phyloP scores from a whole-genome alignment of 257 asterid genomes.

The Cinchona pubescens region DNA sequence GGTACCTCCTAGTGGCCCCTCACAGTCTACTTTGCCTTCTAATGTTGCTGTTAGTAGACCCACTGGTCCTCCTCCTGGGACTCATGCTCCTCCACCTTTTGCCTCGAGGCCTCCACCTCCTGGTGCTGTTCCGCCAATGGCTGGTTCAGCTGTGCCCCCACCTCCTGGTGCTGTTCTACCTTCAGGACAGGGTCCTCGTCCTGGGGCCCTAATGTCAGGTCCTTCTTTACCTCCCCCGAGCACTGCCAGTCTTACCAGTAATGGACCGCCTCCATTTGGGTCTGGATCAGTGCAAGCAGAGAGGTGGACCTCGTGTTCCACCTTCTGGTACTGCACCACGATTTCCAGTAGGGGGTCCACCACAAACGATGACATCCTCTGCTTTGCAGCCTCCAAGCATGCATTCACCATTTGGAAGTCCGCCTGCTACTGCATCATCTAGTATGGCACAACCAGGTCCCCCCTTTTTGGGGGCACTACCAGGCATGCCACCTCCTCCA shows the following conservation, averaged over 20 bases:
- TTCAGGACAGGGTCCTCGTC: conserved; percentile 54
- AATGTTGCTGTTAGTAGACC: conserved; percentile 51
- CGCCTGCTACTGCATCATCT: conserved; percentile 55
- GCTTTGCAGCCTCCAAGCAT: conserved; percentile 54
- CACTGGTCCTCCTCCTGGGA: conserved; percentile 50
- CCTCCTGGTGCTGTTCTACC: conserved; percentile 34
- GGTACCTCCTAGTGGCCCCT: conserved; percentile 52
- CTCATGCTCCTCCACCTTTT: conserved; percentile 68
- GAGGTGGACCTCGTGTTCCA: conserved; percentile 64
- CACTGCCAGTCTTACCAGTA: conserved; percentile 46
- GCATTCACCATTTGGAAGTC: conserved; percentile 75
- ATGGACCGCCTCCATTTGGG: conserved; percentile 65
- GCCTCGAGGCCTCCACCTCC: conserved; percentile 80
- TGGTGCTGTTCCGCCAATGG: conserved; percentile 51
- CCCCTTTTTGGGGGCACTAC: conserved; percentile 58
- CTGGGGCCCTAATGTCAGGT: conserved; percentile 49
- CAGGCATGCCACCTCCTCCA: conserved; percentile 55
- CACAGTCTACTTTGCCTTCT: conserved; percentile 52
- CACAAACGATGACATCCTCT: conserved; percentile 41
- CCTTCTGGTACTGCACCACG: conserved; percentile 55
- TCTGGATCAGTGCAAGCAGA: conserved; percentile 46
- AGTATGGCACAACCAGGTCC: conserved; percentile 61
- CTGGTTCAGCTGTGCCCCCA: conserved; percentile 47
- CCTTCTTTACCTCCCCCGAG: conserved; percentile 44
- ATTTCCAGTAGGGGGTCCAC: conserved; percentile 64